A percentile compares a stretch with the other conserved stretches of the same genome.
phyloP scores from a whole-genome alignment of 371 early-diverging fungal species.

The Batkoa obscura region DNA sequence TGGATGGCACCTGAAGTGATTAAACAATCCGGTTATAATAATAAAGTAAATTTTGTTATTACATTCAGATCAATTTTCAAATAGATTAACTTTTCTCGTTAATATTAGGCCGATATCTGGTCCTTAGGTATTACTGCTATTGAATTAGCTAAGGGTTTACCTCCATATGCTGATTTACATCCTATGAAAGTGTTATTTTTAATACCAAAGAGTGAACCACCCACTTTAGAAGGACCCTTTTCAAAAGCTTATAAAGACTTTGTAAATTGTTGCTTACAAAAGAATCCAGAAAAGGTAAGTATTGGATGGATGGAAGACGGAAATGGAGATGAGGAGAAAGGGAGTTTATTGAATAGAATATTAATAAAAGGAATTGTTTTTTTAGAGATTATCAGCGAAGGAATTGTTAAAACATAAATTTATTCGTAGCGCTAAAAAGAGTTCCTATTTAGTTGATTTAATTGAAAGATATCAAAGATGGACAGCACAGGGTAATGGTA shows the following conservation, averaged over 20 bases:
- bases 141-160: constrained; percentile 83
- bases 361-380: neutral
- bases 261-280: constrained; percentile 66
- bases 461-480: constrained; percentile 65
- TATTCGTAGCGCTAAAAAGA: constrained; percentile 58
- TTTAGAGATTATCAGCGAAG: constrained; percentile 68
- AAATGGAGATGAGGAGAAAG: too few relatives aligned
- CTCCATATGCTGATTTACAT: constrained; percentile 82
- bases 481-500: too few relatives aligned
- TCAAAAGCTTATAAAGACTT: constrained; percentile 81
- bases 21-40: constrained; percentile 82
- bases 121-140: constrained; percentile 95
- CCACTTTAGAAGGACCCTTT: constrained; percentile 50
- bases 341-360: too few relatives aligned
- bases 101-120: constrained; percentile 98
- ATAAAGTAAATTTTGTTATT: too few relatives aligned
- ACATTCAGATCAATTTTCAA: too few relatives aligned
- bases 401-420: constrained; percentile 86
- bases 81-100: too few relatives aligned
- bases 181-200: constrained; percentile 84
- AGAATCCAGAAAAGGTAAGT: constrained; percentile 49
- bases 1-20: constrained; percentile 99
- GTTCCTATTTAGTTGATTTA: constrained; percentile 61
- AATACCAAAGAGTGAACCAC: constrained; percentile 84
- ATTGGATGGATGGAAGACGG: too few relatives aligned